Conservation (phyloP, 1,284 basidiomycete species). For the Peniophora sp. region DNA sequence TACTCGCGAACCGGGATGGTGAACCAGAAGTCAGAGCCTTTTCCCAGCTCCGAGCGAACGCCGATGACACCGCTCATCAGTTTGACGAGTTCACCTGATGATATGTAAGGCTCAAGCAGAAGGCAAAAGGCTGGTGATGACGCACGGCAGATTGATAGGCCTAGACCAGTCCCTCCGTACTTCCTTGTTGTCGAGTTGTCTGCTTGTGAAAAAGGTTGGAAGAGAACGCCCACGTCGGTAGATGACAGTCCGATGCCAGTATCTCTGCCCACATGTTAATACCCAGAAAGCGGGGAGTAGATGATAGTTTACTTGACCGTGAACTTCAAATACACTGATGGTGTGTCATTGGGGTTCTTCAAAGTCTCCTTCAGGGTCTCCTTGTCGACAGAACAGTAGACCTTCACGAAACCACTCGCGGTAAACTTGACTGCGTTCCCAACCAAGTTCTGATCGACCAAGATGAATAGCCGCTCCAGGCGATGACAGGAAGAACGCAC, state of each 20-base stretch:
- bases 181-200: constrained; percentile 67
- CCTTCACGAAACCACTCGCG: constrained; percentile 49
- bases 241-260: constrained; percentile 61
- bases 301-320: background rate
- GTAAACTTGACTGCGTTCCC: constrained; percentile 73
- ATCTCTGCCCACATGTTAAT: constrained; percentile 26
- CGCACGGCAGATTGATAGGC: constrained; percentile 56
- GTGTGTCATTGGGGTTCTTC: too few relatives aligned
- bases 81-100: constrained; percentile 44
- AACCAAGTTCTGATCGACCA: constrained; percentile 68
- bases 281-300: constrained; percentile 13
- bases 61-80: constrained; percentile 68
- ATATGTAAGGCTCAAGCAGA: too few relatives aligned
- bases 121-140: too few relatives aligned
- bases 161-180: constrained; percentile 66
- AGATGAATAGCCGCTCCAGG: constrained; percentile 3
- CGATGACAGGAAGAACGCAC: constrained; percentile 21
- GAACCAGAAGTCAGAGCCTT: constrained; percentile 65
- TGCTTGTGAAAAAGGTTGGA: constrained; percentile 67
- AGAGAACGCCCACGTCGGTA: constrained; percentile 56
- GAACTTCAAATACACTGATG: background rate
- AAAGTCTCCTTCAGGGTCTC: constrained; percentile 12
- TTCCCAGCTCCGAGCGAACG: constrained; percentile 52
- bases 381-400: constrained; percentile 47
- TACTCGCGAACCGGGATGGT: constrained; percentile 56